Evolutionary conservation across 2,329 filamentous ascomycete genomes (phyloP).

Genomic region (Alternaria infectoria): DNA sequence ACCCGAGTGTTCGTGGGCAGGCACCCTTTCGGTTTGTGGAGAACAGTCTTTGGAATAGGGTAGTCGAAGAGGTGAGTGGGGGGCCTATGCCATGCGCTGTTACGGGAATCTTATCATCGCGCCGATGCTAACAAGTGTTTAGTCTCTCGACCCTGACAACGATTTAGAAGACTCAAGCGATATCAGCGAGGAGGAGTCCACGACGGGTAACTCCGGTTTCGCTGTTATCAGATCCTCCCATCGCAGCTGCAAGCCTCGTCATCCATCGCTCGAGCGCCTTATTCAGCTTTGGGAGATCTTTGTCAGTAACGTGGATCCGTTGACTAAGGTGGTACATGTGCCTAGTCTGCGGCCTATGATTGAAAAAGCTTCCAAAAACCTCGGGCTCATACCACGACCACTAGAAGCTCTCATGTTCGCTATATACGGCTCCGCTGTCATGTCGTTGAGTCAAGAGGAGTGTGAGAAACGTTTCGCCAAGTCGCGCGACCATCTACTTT

Average conservation of each 20-base stretch:
- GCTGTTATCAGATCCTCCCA: conserved; percentile 23
- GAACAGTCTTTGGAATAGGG: background rate
- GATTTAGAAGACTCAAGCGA: conserved; percentile 64
- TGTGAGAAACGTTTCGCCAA: conserved; percentile 58
- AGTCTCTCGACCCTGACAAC: conserved; percentile 8
- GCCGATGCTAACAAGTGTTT: background rate
- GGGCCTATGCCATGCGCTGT: background rate
- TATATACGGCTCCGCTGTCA: conserved; percentile 22
- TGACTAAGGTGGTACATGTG: conserved; percentile 19
- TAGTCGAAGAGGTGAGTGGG: background rate
- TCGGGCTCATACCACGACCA: conserved; percentile 60
- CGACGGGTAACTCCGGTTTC: conserved; percentile 61
- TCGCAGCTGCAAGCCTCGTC: conserved; percentile 62
- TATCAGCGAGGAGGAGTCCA: conserved; percentile 63
- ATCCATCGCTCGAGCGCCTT: conserved; percentile 68
- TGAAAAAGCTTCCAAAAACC: conserved; percentile 64
- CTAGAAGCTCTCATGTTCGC: conserved; percentile 56
- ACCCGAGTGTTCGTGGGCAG: background rate
- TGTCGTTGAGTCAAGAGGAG: conserved; percentile 63
- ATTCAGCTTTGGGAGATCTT: conserved; percentile 75
- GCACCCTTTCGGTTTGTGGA: background rate
- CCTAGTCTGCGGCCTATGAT: conserved; percentile 60
- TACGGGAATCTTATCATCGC: background rate
- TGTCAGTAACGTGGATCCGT: conserved; percentile 50
- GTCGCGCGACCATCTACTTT: conserved; percentile 66